Evolutionary conservation across 192 early-diverging fungal species (phyloP).

Genomic region (Backusella australiensis): DNA sequence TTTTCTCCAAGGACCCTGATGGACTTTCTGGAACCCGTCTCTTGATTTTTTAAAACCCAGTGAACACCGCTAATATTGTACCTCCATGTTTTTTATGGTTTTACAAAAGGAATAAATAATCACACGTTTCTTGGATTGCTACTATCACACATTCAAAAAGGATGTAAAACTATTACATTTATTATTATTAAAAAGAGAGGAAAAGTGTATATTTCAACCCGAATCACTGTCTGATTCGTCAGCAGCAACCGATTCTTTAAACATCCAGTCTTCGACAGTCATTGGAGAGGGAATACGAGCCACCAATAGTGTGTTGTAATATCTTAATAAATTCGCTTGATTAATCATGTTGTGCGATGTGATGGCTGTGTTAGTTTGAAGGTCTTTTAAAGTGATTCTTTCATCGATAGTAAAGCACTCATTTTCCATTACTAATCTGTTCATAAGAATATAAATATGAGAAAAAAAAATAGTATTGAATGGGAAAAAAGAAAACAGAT

Average conservation of each 20-base stretch:
- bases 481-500: not conserved
- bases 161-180: not conserved
- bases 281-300: not conserved
- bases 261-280: conserved; percentile 1
- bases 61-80: not conserved
- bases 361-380: not conserved
- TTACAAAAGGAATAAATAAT: not conserved
- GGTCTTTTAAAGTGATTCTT: not conserved
- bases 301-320: not conserved
- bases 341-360: not conserved
- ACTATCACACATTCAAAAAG: not conserved
- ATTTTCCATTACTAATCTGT: not conserved
- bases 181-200: not conserved
- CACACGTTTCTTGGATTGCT: not conserved
- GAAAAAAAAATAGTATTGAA: not conserved
- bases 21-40: not conserved
- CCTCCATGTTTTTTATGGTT: not conserved
- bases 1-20: conserved; percentile 4
- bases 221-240: not conserved
- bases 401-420: not conserved
- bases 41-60: not conserved
- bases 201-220: not conserved
- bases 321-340: not conserved
- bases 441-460: not conserved
- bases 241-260: not conserved